Evolutionary conservation across 2,329 filamentous ascomycete genomes (phyloP).

Genomic region (Shiraia bambusicola): DNA sequence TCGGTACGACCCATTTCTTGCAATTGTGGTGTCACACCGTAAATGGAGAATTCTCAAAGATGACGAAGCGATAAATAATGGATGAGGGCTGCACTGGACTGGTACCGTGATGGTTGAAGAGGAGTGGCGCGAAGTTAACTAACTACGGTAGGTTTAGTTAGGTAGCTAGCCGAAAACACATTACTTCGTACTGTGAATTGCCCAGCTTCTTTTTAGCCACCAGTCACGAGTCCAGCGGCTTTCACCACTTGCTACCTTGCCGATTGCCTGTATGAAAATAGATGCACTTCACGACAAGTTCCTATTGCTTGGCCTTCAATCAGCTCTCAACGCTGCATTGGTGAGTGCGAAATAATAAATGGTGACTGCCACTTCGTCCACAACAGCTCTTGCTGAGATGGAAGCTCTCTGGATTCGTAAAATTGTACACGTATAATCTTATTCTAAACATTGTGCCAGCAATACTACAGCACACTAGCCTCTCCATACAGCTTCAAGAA

Average conservation of each 20-base stretch:
- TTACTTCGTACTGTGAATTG: too few species aligned
- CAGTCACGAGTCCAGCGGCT: conserved; percentile 1
- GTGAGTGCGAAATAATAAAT: conserved; percentile 19
- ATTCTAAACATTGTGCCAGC: not conserved
- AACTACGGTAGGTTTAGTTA: conserved; percentile 7
- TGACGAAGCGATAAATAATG: not conserved
- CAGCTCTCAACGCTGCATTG: too few species aligned
- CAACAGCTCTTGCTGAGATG: too few species aligned
- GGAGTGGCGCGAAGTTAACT: too few species aligned
- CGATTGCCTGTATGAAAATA: too few species aligned
- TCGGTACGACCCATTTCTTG: conserved; percentile 41
- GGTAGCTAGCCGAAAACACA: too few species aligned
- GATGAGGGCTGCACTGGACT: conserved; percentile 2
- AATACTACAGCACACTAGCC: conserved; percentile 5
- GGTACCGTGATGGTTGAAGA: conserved; percentile 5
- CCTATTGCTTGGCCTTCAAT: too few species aligned
- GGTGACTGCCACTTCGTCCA: conserved; percentile 37
- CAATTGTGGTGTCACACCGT: not conserved
- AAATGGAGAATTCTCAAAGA: not conserved
- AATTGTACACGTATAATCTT: not conserved
- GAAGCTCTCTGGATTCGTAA: too few species aligned
- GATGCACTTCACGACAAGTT: too few species aligned
- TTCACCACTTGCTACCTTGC: conserved; percentile 16
- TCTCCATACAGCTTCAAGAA: conserved; percentile 34
- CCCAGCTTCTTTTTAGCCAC: too few species aligned